A percentile compares a stretch with the other conserved stretches of the same genome.
These are phyloP conservation scores for Cucurbita pepo DNA, from an alignment of 306 rosid genomes.

Conservation along the genomic window DNA sequence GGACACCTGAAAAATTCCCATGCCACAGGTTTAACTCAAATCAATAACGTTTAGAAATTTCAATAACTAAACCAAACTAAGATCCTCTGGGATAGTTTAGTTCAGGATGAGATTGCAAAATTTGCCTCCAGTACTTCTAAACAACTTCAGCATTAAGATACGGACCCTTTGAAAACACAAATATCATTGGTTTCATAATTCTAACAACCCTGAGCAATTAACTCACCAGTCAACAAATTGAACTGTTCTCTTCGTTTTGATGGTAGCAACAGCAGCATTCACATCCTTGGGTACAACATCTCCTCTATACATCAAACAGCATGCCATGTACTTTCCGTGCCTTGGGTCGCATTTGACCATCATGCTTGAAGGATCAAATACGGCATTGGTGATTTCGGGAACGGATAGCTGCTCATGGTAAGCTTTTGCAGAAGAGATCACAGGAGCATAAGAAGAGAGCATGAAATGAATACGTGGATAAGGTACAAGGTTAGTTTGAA, in stretches of 20 bases:
- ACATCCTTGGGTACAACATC: constrained; percentile 66
- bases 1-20: constrained; percentile 39
- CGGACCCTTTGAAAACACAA: neutral
- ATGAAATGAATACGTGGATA: constrained; percentile 73
- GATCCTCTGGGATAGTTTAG: neutral
- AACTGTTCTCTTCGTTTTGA: constrained; percentile 55
- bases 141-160: neutral
- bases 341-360: constrained; percentile 82
- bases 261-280: constrained; percentile 40
- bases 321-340: constrained; percentile 73
- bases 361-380: constrained; percentile 64
- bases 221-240: constrained; percentile 69
- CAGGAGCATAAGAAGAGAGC: constrained; percentile 69
- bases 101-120: neutral
- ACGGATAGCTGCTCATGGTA: constrained; percentile 53
- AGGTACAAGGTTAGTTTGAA: constrained; percentile 67
- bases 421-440: constrained; percentile 52
- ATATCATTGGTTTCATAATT: neutral
- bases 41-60: neutral
- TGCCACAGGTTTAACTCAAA: neutral
- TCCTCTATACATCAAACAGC: constrained; percentile 78
- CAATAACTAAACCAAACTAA: neutral
- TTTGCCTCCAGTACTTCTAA: neutral
- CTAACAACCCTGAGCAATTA: neutral
- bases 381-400: constrained; percentile 60